Evolutionary conservation across 495 filamentous ascomycete genomes (phyloP).

Genomic region (Aspergillus cristatus): DNA sequence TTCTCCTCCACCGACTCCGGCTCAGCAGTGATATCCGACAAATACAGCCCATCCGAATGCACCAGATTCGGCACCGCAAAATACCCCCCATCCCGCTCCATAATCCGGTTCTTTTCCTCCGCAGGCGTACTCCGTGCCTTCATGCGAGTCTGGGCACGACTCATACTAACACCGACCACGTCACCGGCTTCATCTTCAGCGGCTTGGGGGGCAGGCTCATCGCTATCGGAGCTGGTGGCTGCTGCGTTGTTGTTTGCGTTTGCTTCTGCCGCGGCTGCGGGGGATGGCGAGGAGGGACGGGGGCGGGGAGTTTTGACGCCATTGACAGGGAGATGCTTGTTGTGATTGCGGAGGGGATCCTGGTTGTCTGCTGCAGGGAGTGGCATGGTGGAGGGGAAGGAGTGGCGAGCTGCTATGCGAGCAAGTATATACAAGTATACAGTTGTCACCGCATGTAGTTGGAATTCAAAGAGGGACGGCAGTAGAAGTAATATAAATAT

Average conservation of each 20-base stretch:
- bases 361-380: neutral
- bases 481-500: too few species aligned
- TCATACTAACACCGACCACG: conserved; percentile 71
- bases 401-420: neutral
- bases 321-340: neutral
- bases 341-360: neutral
- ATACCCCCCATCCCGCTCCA: conserved; percentile 49
- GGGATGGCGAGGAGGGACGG: conserved; percentile 9
- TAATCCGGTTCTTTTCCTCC: conserved; percentile 61
- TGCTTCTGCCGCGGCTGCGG: neutral
- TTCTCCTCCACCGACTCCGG: too few species aligned
- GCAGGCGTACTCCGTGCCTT: conserved; percentile 62
- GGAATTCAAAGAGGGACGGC: neutral
- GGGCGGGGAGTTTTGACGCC: neutral
- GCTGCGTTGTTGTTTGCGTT: neutral
- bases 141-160: conserved; percentile 60
- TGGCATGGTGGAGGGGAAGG: conserved; percentile 1
- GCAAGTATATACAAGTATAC: neutral
- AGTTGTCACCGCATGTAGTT: neutral
- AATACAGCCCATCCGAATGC: conserved; percentile 23
- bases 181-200: conserved; percentile 42
- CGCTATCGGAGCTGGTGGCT: conserved; percentile 33
- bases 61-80: conserved; percentile 33
- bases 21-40: conserved; percentile 25
- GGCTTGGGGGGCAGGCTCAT: conserved; percentile 8